These are phyloP conservation scores for Aspergillus heteromorphus DNA, from an alignment of 495 filamentous ascomycete genomes.

Conservation along the genomic window DNA sequence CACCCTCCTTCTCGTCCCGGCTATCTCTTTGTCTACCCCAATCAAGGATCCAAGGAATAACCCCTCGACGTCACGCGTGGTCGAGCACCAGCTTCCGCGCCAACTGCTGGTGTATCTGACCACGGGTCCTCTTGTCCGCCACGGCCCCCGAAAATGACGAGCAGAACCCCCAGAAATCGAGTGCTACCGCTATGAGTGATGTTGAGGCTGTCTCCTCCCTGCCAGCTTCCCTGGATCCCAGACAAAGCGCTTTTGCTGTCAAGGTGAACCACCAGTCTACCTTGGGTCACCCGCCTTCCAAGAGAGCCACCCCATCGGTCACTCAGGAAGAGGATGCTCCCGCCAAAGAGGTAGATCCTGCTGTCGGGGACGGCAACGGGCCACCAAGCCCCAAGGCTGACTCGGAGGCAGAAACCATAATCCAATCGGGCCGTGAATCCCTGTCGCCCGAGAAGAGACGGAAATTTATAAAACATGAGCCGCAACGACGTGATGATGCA, in stretches of 20 bases:
- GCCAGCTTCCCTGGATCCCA: constrained; percentile 41
- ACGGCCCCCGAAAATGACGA: constrained; percentile 49
- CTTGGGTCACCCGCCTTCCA: constrained; percentile 24
- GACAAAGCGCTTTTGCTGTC: constrained; percentile 33
- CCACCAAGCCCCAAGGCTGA: constrained; percentile 47
- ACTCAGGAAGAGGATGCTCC: constrained; percentile 19
- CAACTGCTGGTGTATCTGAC: constrained; percentile 36
- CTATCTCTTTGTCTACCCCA: background rate
- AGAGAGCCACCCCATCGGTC: constrained; percentile 18
- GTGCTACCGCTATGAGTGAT: constrained; percentile 51
- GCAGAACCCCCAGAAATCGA: constrained; percentile 37
- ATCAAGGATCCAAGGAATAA: background rate
- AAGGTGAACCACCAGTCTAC: constrained; percentile 26
- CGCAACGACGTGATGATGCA: constrained; percentile 44
- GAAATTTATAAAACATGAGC: constrained; percentile 64
- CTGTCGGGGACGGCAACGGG: constrained; percentile 29
- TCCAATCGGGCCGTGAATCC: constrained; percentile 67
- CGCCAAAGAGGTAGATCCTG: constrained; percentile 20
- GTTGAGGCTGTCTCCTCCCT: constrained; percentile 39
- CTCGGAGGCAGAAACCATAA: constrained; percentile 78
- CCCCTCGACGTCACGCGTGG: constrained; percentile 13
- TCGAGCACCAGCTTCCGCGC: constrained; percentile 35
- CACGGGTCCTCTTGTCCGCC: constrained; percentile 27
- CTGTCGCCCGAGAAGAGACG: constrained; percentile 62
- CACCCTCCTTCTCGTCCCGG: background rate